Percentiles rank a stretch among this genome's conserved stretches.
phyloP scores from a whole-genome alignment of 208 protist genomes.

The Trypanosoma boissoni region DNA sequence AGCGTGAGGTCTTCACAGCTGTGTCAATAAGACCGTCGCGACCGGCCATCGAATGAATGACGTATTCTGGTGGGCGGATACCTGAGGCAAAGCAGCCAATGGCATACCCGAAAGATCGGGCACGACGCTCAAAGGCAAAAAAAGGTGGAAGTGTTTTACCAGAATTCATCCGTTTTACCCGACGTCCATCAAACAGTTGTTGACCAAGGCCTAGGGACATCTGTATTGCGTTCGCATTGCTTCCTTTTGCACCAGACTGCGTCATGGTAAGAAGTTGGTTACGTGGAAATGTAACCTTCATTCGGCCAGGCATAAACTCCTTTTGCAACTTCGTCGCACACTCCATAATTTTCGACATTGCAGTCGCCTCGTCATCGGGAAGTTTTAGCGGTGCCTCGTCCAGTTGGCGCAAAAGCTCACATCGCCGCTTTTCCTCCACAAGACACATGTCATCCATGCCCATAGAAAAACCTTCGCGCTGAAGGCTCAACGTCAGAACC shows the following conservation, averaged over 20 bases:
- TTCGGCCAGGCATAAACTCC: constrained; percentile 85
- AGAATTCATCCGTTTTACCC: constrained; percentile 95
- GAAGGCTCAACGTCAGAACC: constrained; percentile 95
- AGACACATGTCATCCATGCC: constrained; percentile 98
- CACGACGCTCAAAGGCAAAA: constrained; percentile 67
- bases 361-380: constrained; percentile 73
- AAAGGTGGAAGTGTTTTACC: constrained; percentile 97
- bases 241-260: constrained; percentile 98
- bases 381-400: constrained; percentile 72
- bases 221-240: constrained; percentile 98
- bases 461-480: constrained; percentile 97
- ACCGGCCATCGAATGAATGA: constrained; percentile 99
- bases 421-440: constrained; percentile 58
- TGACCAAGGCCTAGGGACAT: constrained; percentile 96
- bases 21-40: constrained; percentile 99
- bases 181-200: constrained; percentile 98
- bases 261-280: constrained; percentile 99
- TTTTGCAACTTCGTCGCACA: constrained; percentile 82
- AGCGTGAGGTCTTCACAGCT: constrained; percentile 99
- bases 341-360: constrained; percentile 75
- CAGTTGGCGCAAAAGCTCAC: constrained; percentile 68
- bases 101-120: constrained; percentile 88
- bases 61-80: constrained; percentile 98
- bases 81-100: constrained; percentile 98
- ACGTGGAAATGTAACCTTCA: constrained; percentile 93